phyloP scores from a whole-genome alignment of 2,329 filamentous ascomycete species.

The Metarhizium robertsii region DNA sequence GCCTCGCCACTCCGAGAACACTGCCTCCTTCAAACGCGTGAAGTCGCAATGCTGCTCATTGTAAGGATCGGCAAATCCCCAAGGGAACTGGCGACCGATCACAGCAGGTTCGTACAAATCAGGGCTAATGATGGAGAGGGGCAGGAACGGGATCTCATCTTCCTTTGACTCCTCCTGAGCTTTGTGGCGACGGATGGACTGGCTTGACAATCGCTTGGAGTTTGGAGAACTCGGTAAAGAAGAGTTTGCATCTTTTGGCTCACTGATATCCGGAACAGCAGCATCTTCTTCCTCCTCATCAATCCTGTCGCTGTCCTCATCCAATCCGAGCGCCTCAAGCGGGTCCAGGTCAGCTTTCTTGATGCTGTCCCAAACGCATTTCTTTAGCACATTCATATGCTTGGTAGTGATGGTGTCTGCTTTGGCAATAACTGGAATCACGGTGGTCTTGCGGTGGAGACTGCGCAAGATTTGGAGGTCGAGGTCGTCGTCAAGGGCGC shows the following conservation, averaged over 20 bases:
- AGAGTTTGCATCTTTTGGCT: constrained; percentile 14
- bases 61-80: constrained; percentile 94
- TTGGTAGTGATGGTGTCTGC: constrained; percentile 93
- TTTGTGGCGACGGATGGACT: constrained; percentile 36
- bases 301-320: constrained; percentile 59
- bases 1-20: constrained; percentile 87
- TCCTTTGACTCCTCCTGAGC: constrained; percentile 35
- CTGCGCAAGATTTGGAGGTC: constrained; percentile 85
- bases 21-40: constrained; percentile 75
- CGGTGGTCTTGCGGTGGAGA: constrained; percentile 86
- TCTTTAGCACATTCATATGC: constrained; percentile 89
- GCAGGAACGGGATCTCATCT: constrained; percentile 60
- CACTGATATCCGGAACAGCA: constrained; percentile 17
- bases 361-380: constrained; percentile 78
- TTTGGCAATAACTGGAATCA: constrained; percentile 92
- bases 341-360: constrained; percentile 82
- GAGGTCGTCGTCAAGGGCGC: constrained; percentile 75
- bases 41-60: constrained; percentile 92
- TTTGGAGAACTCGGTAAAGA: constrained; percentile 25
- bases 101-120: constrained; percentile 77
- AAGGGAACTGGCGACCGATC: constrained; percentile 83
- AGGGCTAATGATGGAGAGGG: constrained; percentile 87
- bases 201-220: constrained; percentile 36
- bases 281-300: constrained; percentile 39
- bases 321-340: constrained; percentile 74